Percentiles rank a stretch among this genome's conserved stretches.
phyloP scores from a whole-genome alignment of 2,329 filamentous ascomycete species.

The Aspergillus novofumigatus region DNA sequence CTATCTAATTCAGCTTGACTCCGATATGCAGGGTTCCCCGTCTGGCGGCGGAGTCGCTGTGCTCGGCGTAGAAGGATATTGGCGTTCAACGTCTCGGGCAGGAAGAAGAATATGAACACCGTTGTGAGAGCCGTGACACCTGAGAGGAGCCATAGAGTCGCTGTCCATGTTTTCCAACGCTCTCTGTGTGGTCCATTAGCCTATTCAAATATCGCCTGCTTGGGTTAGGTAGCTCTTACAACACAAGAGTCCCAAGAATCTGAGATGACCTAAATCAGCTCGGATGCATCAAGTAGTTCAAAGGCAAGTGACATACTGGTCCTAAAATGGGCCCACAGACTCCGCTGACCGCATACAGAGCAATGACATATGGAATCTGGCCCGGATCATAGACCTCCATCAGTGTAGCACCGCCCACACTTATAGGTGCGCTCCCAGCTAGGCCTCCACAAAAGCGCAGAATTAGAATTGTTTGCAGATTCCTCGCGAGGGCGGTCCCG shows the following conservation, averaged over 20 bases:
- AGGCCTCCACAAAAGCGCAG: constrained; percentile 7
- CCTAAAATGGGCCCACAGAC: constrained; percentile 5
- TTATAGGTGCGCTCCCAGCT: constrained; percentile 2
- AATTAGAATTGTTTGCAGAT: constrained; percentile 9
- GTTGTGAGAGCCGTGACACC: constrained; percentile 1
- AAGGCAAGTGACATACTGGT: too few relatives aligned
- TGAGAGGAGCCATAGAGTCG: constrained; percentile 3
- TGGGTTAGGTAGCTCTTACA: too few relatives aligned
- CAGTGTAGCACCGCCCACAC: constrained; percentile 5
- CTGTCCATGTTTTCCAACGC: constrained; percentile 3
- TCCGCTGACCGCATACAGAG: constrained; percentile 6
- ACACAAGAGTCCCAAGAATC: constrained; percentile 9
- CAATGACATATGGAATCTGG: constrained; percentile 3
- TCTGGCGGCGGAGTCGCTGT: constrained; percentile 5
- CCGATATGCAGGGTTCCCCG: constrained; percentile 6
- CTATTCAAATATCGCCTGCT: too few relatives aligned
- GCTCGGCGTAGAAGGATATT: constrained; percentile 14
- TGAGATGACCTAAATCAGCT: too few relatives aligned
- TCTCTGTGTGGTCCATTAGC: too few relatives aligned
- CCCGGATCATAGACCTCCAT: constrained; percentile 3
- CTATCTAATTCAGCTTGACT: too few relatives aligned
- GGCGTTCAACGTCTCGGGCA: constrained; percentile 6
- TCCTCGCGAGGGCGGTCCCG: constrained; percentile 7
- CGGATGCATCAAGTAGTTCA: too few relatives aligned
- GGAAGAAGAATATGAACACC: neutral